Percentiles rank a stretch among this genome's conserved stretches.
These are phyloP conservation scores for Serpula lacrymans DNA, from an alignment of 768 basidiomycete genomes.

Conservation along the genomic window DNA sequence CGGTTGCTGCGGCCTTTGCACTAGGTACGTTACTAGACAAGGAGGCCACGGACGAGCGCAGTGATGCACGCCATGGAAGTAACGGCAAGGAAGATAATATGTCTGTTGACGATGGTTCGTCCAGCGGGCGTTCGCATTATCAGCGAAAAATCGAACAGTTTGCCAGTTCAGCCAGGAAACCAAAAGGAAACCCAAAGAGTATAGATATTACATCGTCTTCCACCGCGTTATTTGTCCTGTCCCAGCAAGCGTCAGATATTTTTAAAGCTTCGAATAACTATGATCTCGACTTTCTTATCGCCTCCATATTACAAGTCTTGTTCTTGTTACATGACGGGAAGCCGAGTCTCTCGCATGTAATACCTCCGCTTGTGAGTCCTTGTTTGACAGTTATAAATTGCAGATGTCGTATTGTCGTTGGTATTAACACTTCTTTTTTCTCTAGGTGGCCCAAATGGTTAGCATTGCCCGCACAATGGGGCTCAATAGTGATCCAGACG, in stretches of 20 bases:
- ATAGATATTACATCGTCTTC: slow-evolving; percentile 27
- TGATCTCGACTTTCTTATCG: slow-evolving; percentile 55
- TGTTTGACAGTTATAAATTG: slow-evolving; percentile 17
- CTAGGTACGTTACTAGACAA: slow-evolving; percentile 46
- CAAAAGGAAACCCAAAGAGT: slow-evolving; percentile 23
- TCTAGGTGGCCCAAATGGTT: slow-evolving; percentile 66
- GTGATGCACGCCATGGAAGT: not conserved
- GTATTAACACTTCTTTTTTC: slow-evolving; percentile 7
- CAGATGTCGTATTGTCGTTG: slow-evolving; percentile 15
- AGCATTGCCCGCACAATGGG: slow-evolving; percentile 64
- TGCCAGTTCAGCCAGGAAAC: slow-evolving; percentile 15
- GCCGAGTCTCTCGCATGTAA: slow-evolving; percentile 35
- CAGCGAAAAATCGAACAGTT: slow-evolving; percentile 19
- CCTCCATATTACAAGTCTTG: slow-evolving; percentile 56
- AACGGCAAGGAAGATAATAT: slow-evolving; percentile 15
- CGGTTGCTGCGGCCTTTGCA: slow-evolving; percentile 56
- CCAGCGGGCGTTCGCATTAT: slow-evolving; percentile 15
- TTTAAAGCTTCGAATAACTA: slow-evolving; percentile 41
- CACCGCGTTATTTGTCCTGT: slow-evolving; percentile 43
- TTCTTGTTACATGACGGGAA: slow-evolving; percentile 51
- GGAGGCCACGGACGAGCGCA: slow-evolving; percentile 5
- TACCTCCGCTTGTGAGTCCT: slow-evolving; percentile 24
- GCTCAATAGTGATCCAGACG: slow-evolving; percentile 56
- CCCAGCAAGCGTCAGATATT: slow-evolving; percentile 43
- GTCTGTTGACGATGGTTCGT: slow-evolving; percentile 17